A percentile compares a stretch with the other conserved stretches of the same genome.
Evolutionary conservation across 805 yeast genomes (phyloP).

Genomic region (Sugiyamaella chiloensis): DNA sequence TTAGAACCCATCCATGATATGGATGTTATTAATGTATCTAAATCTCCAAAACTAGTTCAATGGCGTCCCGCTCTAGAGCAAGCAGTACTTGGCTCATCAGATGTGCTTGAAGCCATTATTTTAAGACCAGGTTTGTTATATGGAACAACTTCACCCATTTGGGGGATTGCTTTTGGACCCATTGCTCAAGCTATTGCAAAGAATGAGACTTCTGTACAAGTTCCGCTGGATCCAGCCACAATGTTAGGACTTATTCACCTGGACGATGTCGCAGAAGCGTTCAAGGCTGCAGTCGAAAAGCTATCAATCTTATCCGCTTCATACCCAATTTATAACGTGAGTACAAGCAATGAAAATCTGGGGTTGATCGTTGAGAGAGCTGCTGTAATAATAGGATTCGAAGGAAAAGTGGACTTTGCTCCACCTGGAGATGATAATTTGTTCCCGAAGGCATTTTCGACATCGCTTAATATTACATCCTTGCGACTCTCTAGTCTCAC

Average conservation of each 20-base stretch:
- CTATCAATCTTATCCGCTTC: neutral
- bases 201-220: neutral
- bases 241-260: constrained; percentile 7
- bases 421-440: constrained; percentile 3
- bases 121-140: constrained; percentile 14
- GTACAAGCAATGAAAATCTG: constrained; percentile 6
- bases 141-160: constrained; percentile 14
- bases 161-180: constrained; percentile 8
- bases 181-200: constrained; percentile 1
- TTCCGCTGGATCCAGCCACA: neutral
- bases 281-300: constrained; percentile 6
- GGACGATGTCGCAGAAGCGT: constrained; percentile 10
- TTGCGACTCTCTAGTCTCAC: constrained; percentile 1
- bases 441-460: constrained; percentile 11
- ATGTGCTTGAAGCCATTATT: constrained; percentile 8
- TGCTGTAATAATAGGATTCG: constrained; percentile 10
- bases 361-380: constrained; percentile 2
- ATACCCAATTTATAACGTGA: constrained; percentile 8
- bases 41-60: constrained; percentile 3
- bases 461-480: constrained; percentile 3
- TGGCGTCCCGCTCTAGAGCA: constrained; percentile 14
- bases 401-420: constrained; percentile 6
- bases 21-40: neutral
- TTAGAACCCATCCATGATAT: constrained; percentile 7
- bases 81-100: neutral